Evolutionary conservation across 345 rosid genomes (phyloP).

Genomic region (Aquilaria malaccensis): DNA sequence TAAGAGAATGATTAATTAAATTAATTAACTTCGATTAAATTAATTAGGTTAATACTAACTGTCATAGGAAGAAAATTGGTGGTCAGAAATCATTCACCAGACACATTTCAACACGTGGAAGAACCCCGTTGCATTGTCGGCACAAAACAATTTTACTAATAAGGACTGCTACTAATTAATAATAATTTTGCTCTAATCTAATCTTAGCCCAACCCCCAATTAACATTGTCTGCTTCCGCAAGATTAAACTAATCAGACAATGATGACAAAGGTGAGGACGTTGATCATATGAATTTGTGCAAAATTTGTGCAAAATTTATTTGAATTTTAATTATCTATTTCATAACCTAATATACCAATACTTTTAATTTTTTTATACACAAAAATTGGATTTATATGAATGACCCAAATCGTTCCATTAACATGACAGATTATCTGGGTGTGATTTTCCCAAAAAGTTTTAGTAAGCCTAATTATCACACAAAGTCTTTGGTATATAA

Average conservation of each 20-base stretch:
- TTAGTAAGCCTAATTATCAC: not conserved
- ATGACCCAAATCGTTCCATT: too few relatives aligned
- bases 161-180: too few relatives aligned
- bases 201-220: not conserved
- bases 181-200: too few relatives aligned
- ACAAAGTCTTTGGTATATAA: constrained; percentile 3
- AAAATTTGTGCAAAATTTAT: too few relatives aligned
- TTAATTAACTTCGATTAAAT: not conserved
- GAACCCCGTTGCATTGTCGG: constrained; percentile 2
- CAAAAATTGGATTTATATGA: too few relatives aligned
- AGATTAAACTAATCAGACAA: constrained; percentile 21
- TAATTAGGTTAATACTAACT: not conserved
- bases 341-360: too few relatives aligned
- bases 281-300: not conserved
- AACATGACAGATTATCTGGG: too few relatives aligned
- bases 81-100: constrained; percentile 14
- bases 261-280: constrained; percentile 13
- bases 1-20: too few relatives aligned
- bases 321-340: too few relatives aligned
- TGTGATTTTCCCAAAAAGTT: too few relatives aligned
- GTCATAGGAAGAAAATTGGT: not conserved
- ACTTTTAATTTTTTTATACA: too few relatives aligned
- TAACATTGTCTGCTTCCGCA: constrained; percentile 1
- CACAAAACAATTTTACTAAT: not conserved
- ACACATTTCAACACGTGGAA: constrained; percentile 17